phyloP scores from a whole-genome alignment of 2,329 filamentous ascomycete genomes.

The Pseudogymnoascus sp. region DNA sequence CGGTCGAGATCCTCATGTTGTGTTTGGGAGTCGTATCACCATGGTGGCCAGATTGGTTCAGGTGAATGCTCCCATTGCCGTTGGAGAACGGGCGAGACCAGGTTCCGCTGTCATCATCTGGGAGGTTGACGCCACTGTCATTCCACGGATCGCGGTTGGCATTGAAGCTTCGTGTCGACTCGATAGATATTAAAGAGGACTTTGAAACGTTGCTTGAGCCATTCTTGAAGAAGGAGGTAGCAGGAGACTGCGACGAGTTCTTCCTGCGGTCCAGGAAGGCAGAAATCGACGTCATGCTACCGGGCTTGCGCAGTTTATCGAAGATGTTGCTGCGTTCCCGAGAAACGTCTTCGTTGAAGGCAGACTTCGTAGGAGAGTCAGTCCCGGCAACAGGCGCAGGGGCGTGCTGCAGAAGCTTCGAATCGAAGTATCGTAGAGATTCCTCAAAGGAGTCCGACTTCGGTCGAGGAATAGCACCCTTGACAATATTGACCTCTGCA shows the following conservation, averaged over 20 bases:
- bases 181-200: constrained; percentile 90
- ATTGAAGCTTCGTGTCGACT: constrained; percentile 83
- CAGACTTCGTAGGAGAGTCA: constrained; percentile 81
- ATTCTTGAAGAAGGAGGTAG: constrained; percentile 80
- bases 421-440: constrained; percentile 92
- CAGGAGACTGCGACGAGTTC: constrained; percentile 82
- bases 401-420: constrained; percentile 89
- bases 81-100: constrained; percentile 56
- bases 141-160: constrained; percentile 98
- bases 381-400: constrained; percentile 65
- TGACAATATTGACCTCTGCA: constrained; percentile 81
- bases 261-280: constrained; percentile 95
- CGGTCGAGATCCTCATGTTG: constrained; percentile 74
- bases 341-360: constrained; percentile 73
- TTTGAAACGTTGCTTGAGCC: constrained; percentile 86
- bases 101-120: constrained; percentile 68
- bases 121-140: constrained; percentile 89
- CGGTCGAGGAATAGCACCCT: constrained; percentile 92
- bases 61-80: constrained; percentile 56
- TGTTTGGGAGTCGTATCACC: constrained; percentile 82
- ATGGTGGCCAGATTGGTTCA: constrained; percentile 54
- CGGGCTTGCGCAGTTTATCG: constrained; percentile 87
- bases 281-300: constrained; percentile 87
- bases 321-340: constrained; percentile 79
- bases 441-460: constrained; percentile 99